Conservation (phyloP, 805 yeast genomes). For the Candida succiphila region DNA sequence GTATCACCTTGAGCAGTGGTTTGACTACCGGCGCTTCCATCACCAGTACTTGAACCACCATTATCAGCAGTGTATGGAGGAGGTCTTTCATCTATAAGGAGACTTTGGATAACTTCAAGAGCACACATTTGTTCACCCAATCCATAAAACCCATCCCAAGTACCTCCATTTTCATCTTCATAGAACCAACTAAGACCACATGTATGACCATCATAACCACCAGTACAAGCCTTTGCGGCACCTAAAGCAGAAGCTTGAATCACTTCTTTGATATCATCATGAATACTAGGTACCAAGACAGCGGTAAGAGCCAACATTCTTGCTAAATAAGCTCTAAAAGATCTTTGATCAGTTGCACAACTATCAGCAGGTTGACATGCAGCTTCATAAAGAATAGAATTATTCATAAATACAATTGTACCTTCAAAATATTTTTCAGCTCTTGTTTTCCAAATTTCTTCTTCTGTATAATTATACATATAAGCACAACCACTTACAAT, state of each 20-base stretch:
- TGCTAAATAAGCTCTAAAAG: constrained; percentile 81
- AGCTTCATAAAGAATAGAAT: constrained; percentile 61
- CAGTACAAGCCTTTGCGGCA: constrained; percentile 63
- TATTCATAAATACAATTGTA: constrained; percentile 43
- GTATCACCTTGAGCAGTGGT: constrained; percentile 29
- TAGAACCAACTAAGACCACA: constrained; percentile 65
- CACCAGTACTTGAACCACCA: constrained; percentile 33
- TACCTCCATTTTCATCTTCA: too few species aligned
- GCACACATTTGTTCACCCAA: constrained; percentile 77
- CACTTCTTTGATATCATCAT: constrained; percentile 25
- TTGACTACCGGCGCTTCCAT: constrained; percentile 58
- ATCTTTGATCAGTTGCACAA: constrained; percentile 83
- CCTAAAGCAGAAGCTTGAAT: constrained; percentile 46
- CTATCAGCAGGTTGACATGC: constrained; percentile 61
- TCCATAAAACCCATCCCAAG: constrained; percentile 64
- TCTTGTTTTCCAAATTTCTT: constrained; percentile 56
- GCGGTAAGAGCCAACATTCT: constrained; percentile 71
- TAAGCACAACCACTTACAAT: constrained; percentile 74
- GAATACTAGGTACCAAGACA: constrained; percentile 51
- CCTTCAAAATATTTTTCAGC: constrained; percentile 47
- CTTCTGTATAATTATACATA: constrained; percentile 63
- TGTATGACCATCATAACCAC: constrained; percentile 67
- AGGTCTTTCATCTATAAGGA: constrained; percentile 32
- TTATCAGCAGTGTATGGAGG: constrained; percentile 37
- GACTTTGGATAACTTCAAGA: constrained; percentile 47